Percentiles rank a stretch among this genome's conserved stretches.
Conservation (phyloP, 805 yeast genomes). For the Candida peoriensis region DNA sequence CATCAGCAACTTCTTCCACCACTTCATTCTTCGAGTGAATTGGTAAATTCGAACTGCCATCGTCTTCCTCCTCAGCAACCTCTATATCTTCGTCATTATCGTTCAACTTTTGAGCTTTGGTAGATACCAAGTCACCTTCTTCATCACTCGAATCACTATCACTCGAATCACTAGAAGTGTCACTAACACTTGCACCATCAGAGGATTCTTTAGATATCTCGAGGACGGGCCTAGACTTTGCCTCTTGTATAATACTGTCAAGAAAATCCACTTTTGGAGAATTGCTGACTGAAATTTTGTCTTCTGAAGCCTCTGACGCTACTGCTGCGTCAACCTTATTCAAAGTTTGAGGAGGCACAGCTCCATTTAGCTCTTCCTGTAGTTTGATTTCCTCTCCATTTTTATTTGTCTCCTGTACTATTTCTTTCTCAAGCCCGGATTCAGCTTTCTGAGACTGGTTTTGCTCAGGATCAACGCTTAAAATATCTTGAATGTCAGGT, state of each 20-base stretch:
- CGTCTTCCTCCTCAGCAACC: slow-evolving; percentile 14
- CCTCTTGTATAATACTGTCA: slow-evolving; percentile 5
- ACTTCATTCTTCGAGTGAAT: slow-evolving; percentile 77
- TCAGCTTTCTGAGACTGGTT: no score
- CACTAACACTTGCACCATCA: slow-evolving; percentile 6
- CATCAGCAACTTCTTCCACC: slow-evolving; percentile 59
- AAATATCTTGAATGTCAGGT: no score
- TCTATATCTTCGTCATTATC: slow-evolving; percentile 10
- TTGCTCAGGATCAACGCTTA: no score
- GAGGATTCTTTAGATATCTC: not conserved
- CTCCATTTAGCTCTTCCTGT: no score
- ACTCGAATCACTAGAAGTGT: slow-evolving; percentile 11
- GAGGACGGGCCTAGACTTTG: not conserved
- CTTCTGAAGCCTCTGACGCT: not conserved
- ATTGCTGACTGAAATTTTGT: no score
- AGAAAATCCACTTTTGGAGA: not conserved
- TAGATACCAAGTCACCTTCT: slow-evolving; percentile 3
- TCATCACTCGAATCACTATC: slow-evolving; percentile 6
- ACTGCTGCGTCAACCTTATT: no score
- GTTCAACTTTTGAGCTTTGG: slow-evolving; percentile 1
- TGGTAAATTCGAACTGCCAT: slow-evolving; percentile 35
- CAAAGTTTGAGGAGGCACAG: no score
- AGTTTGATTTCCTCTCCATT: no score
- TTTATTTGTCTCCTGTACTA: no score
- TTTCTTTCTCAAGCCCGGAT: no score